Evolutionary conservation across 257 asterid species (phyloP), one percentile per base, ranked within the genome.

Genomic region (Petunia axillaris): DNA sequence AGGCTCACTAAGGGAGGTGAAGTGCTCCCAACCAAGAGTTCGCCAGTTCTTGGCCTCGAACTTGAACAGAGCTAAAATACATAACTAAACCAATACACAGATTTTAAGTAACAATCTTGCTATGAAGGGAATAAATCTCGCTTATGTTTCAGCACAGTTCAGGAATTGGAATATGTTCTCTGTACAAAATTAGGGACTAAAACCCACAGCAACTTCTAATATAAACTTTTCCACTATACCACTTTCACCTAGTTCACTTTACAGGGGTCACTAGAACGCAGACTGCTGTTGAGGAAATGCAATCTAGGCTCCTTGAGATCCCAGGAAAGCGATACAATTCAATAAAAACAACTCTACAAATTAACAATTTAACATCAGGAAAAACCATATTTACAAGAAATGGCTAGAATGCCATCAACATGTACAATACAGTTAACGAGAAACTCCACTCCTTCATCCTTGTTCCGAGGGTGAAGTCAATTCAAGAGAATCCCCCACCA

Each of bases 301-400:
- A 67, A 41, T 66, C 65, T 66, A 16, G 68, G 46, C 39, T 50
- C 62, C 62, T 79, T 38, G 75, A 0, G 64, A 41, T 79, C 53
- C 82, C 82, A 50, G 5, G 48, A 57, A 67, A 55, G 76, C 8
- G 53, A 57, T 36, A 41, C 60, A 8, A 59, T 40, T 54, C 37
- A 57, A 80, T 58, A 59, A 70, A 67, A 66, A 67, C 4, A 68
- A 36, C 79, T 80, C 78, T 80, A 80, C 50, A 80, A 25, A 79
- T 60, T 77, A 62, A 77, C 81, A 43, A 64, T 52, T 50, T 70
- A 80, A 64, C 70, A 80, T 70, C 48, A 38, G 39, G 46, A n/a
- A 25, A 70, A 50, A 59, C 38, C 57, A 79, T 74, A 80, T 80
- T 80, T 80, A 80, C 83, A 80, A 57, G 43, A 80, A 44, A 37